Conservation (phyloP, 2,329 filamentous ascomycete genomes). For the Calonectria naviculata region DNA sequence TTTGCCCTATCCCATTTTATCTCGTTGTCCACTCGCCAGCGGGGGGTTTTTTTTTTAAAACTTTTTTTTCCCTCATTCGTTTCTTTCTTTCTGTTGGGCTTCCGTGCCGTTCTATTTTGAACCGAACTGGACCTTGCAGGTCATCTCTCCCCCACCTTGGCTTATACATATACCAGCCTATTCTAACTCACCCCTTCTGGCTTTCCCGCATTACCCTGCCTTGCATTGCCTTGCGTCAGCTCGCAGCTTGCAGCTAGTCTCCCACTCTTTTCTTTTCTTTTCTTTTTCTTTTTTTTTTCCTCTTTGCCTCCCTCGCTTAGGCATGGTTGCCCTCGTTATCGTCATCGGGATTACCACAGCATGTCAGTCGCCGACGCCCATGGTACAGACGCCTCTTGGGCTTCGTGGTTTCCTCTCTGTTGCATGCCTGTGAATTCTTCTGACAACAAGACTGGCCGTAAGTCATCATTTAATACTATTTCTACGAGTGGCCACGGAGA, state of each 20-base stretch:
- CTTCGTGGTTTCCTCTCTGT: conserved; percentile 61
- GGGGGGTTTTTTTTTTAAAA: no score
- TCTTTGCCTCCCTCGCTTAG: conserved; percentile 26
- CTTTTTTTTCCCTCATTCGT: conserved; percentile 1
- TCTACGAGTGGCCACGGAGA: conserved; percentile 29
- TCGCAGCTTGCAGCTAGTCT: conserved; percentile 17
- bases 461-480: conserved; percentile 43
- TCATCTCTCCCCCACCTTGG: not conserved
- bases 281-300: conserved; percentile 19
- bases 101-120: conserved; percentile 3
- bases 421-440: conserved; percentile 54
- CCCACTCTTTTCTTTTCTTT: conserved; percentile 12
- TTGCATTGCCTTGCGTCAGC: conserved; percentile 21
- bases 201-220: conserved; percentile 8
- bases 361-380: conserved; percentile 57
- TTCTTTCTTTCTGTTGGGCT: conserved; percentile 20
- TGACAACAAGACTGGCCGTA: conserved; percentile 52
- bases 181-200: conserved; percentile 21
- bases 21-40: not conserved
- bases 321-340: conserved; percentile 34
- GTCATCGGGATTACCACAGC: conserved; percentile 34
- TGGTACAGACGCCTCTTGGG: conserved; percentile 51
- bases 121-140: not conserved
- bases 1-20: conserved; percentile 36
- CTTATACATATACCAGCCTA: conserved; percentile 28